Evolutionary conservation across 768 basidiomycete genomes (phyloP), one percentile per base, ranked within the genome.

Genomic region (Agaricus blazei): DNA sequence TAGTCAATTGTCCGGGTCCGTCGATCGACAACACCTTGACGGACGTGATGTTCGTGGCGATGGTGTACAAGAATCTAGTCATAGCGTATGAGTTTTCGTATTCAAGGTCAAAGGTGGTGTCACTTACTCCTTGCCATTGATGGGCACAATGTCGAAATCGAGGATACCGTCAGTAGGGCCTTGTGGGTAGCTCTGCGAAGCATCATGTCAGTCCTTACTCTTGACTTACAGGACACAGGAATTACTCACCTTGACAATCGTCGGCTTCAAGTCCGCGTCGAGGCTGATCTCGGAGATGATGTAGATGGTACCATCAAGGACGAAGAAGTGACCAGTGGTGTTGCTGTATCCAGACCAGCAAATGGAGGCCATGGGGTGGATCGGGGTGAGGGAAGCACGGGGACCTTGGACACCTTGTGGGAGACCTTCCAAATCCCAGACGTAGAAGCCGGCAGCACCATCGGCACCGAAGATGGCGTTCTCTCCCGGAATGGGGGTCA

Each of bases 221-320:
- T n/a, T 5, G 15, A 19, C 28, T 15, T 14, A 29, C 29, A 15
- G 11, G 11, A 43, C 23, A 28, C 24, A 26, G 7, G 1, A 34
- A 34, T 3, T 8, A 61, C 63, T 23, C 31, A 72, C 75, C 67
- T 72, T 75, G 42, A 79, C 75, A 40, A 80, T 72, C 23, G 68
- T 66, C 4, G 68, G 74, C 54, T 70, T 70, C 31, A 81, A 69
- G 56, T 77, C 74, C 56, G 67, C 64, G 61, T 77, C 74, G 44
- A 82, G 70, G 44, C 70, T 69, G 37, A 79, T 72, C 66, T 81
- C 79, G 0, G 77, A 79, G 41, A 75, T 63, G 8, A 63, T 63
- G 4, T 70, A 61, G 28, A 73, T 76, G 2, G 61, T 68, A 41
- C 76, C 72, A 54, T 78, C 76, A 29, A 70, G 75, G 11, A 78